A percentile compares a stretch with the other conserved stretches of the same genome.
These are phyloP conservation scores for Cladorrhinum sp. DNA, from an alignment of 2,329 filamentous ascomycete genomes.

Conservation along the genomic window DNA sequence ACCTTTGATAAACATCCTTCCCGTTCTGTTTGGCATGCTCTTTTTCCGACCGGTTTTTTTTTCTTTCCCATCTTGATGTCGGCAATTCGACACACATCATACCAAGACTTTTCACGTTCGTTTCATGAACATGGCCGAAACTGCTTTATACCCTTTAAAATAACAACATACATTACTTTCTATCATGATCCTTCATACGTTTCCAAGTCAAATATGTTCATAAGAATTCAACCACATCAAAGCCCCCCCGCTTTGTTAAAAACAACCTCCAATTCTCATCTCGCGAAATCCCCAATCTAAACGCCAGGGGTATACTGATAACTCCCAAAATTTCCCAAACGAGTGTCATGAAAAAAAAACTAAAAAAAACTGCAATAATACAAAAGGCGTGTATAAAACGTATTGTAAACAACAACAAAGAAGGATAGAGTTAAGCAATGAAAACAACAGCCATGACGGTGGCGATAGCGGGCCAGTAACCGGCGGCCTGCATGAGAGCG, in stretches of 20 bases:
- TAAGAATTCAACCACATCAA: background rate
- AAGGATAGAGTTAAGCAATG: conserved; percentile 34
- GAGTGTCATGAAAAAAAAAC: background rate
- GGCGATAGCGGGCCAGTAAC: conserved; percentile 50
- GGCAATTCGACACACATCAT: background rate
- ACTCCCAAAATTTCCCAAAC: background rate
- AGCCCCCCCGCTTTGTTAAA: background rate
- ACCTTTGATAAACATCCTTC: too few relatives aligned
- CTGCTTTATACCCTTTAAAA: background rate
- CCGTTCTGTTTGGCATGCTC: too few relatives aligned
- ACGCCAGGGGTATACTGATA: background rate
- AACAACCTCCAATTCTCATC: background rate
- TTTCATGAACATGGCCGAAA: background rate
- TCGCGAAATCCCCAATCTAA: background rate
- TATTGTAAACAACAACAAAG: background rate
- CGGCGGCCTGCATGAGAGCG: conserved; percentile 38
- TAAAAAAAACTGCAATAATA: background rate
- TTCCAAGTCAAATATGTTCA: background rate
- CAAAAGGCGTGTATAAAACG: background rate
- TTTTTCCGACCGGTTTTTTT: too few relatives aligned
- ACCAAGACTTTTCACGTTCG: background rate
- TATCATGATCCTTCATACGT: background rate
- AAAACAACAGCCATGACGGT: conserved; percentile 46
- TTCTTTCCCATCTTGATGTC: background rate
- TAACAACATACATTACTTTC: background rate